phyloP scores from a whole-genome alignment of 2,329 filamentous ascomycete genomes.

The Calonectria honghensis region DNA sequence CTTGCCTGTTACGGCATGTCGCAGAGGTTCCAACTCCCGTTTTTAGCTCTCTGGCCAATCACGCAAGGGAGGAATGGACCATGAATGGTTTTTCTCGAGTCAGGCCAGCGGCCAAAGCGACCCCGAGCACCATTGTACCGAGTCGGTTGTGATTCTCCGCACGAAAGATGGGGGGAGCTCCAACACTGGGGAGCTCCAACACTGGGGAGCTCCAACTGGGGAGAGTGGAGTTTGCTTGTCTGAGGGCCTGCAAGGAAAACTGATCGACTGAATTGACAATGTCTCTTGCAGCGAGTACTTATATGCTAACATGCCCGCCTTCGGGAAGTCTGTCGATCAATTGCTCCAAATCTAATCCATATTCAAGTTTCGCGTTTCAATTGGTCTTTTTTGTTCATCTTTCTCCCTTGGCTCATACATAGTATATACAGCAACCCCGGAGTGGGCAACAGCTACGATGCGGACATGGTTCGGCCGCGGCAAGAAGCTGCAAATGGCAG shows the following conservation, averaged over 20 bases:
- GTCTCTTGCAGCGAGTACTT: slow-evolving; percentile 10
- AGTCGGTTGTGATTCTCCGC: slow-evolving; percentile 20
- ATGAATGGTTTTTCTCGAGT: not conserved
- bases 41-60: slow-evolving; percentile 1
- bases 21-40: slow-evolving; percentile 19
- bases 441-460: slow-evolving; percentile 36
- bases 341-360: not conserved
- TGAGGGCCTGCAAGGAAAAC: slow-evolving; percentile 19
- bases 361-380: not conserved
- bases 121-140: slow-evolving; percentile 17
- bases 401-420: not conserved
- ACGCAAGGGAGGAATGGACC: not conserved
- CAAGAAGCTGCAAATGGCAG: slow-evolving; percentile 47
- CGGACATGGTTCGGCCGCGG: slow-evolving; percentile 50
- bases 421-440: not conserved
- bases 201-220: not conserved
- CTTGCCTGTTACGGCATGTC: slow-evolving; percentile 25
- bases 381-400: not conserved
- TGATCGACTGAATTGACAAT: slow-evolving; percentile 8
- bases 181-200: not conserved
- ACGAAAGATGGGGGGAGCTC: not conserved
- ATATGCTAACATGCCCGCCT: slow-evolving; percentile 3
- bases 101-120: slow-evolving; percentile 10
- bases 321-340: slow-evolving; percentile 5
- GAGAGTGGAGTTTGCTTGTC: slow-evolving; percentile 24